phyloP scores from a whole-genome alignment of 129 eudicot species.

The Helichrysum umbraculigerum region DNA sequence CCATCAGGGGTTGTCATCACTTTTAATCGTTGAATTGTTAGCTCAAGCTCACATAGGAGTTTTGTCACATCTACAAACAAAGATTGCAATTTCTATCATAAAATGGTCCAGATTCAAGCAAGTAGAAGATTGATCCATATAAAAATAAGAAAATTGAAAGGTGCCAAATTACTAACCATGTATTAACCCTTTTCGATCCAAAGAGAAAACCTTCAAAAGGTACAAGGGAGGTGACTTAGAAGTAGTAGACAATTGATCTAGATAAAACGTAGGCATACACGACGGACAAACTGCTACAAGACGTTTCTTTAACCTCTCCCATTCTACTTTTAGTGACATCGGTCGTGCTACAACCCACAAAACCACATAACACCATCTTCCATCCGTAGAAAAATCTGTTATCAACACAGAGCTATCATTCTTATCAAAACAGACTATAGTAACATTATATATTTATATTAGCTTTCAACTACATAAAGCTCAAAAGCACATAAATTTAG shows the following conservation, averaged over 20 bases:
- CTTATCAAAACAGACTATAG: not conserved
- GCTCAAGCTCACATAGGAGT: constrained; percentile 69
- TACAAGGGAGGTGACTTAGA: constrained; percentile 53
- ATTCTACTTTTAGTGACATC: constrained; percentile 47
- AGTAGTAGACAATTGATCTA: constrained; percentile 39
- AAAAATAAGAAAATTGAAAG: not conserved
- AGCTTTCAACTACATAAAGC: not conserved
- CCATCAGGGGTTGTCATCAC: constrained; percentile 95
- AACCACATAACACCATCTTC: constrained; percentile 84
- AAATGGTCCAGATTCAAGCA: not conserved
- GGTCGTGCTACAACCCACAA: constrained; percentile 71
- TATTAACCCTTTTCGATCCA: constrained; percentile 75
- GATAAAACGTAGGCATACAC: constrained; percentile 51
- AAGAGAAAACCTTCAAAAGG: constrained; percentile 69
- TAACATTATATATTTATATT: not conserved
- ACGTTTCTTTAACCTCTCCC: constrained; percentile 71
- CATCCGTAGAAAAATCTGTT: constrained; percentile 77
- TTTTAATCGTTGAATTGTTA: constrained; percentile 76
- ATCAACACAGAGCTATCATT: not conserved
- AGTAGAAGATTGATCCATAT: not conserved
- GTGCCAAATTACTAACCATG: constrained; percentile 49
- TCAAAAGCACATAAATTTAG: not conserved
- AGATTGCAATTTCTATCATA: constrained; percentile 5
- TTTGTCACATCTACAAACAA: constrained; percentile 66
- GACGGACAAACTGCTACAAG: constrained; percentile 76